phyloP scores from a whole-genome alignment of 2,329 filamentous ascomycete genomes.

The Penicillium crustosum region DNA sequence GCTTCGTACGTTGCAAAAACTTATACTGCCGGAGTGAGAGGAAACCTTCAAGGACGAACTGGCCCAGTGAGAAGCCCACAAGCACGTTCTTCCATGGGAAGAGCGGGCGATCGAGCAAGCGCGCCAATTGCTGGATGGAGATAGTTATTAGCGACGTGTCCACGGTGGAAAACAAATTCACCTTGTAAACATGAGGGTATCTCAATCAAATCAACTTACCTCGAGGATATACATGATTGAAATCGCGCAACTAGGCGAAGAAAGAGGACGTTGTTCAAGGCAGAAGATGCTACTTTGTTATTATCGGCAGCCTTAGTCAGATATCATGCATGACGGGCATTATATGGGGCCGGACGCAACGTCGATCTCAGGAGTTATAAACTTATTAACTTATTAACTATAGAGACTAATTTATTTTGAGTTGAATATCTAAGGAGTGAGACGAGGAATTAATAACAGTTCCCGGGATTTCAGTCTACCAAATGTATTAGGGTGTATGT shows the following conservation, averaged over 20 bases:
- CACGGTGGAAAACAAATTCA: constrained; percentile 13
- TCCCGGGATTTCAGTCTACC: not conserved
- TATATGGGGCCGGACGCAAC: not conserved
- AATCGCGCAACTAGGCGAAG: constrained; percentile 19
- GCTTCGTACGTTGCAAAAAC: constrained; percentile 73
- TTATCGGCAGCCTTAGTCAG: constrained; percentile 28
- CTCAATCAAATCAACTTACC: constrained; percentile 21
- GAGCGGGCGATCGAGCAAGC: constrained; percentile 81
- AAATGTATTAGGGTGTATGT: not conserved
- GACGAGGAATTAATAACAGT: not conserved
- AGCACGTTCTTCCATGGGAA: constrained; percentile 99
- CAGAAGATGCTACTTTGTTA: constrained; percentile 26
- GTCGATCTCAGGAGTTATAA: not conserved
- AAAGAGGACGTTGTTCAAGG: constrained; percentile 13
- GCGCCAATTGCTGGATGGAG: constrained; percentile 63
- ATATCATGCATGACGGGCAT: constrained; percentile 7
- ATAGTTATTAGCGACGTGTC: constrained; percentile 13
- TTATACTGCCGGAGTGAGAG: constrained; percentile 88
- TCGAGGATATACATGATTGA: constrained; percentile 39
- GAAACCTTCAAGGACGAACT: constrained; percentile 87
- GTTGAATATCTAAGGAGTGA: not conserved
- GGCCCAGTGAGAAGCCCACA: constrained; percentile 86
- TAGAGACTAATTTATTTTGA: not conserved
- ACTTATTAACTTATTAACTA: not conserved
- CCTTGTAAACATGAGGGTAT: constrained; percentile 5